These are phyloP conservation scores for Chlorophyllum brunneum DNA, from an alignment of 768 basidiomycete genomes.

Conservation along the genomic window DNA sequence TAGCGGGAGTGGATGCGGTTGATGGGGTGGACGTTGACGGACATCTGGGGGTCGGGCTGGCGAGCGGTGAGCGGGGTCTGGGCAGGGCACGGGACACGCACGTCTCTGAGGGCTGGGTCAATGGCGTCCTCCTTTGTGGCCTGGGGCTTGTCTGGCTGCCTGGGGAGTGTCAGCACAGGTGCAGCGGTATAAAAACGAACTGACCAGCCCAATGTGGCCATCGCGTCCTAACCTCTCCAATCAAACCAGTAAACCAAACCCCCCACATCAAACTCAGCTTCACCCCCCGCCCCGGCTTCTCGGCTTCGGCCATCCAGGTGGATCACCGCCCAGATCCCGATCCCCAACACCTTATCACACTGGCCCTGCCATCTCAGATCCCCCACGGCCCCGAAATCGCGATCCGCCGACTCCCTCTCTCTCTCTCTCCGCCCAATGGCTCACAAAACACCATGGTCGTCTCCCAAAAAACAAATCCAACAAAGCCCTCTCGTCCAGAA, in stretches of 20 bases:
- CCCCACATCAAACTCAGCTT: slow-evolving; percentile 3
- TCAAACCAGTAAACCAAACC: slow-evolving; percentile 14
- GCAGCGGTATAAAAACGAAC: slow-evolving; percentile 24
- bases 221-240: slow-evolving; percentile 13
- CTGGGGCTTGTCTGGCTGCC: slow-evolving; percentile 17
- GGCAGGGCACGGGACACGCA: slow-evolving; percentile 12
- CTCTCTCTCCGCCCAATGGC: not conserved
- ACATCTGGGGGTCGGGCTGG: slow-evolving; percentile 10
- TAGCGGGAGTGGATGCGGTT: slow-evolving; percentile 7
- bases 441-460: too few relatives aligned
- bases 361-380: slow-evolving; percentile 26
- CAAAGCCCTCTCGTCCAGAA: too few relatives aligned
- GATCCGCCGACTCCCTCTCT: slow-evolving; percentile 11
- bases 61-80: not conserved
- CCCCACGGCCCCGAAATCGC: slow-evolving; percentile 13
- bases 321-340: slow-evolving; percentile 17
- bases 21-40: slow-evolving; percentile 11
- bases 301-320: slow-evolving; percentile 13
- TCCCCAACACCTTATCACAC: slow-evolving; percentile 29
- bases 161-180: slow-evolving; percentile 22
- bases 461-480: slow-evolving; percentile 27
- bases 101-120: slow-evolving; percentile 29
- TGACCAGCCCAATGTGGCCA: slow-evolving; percentile 31
- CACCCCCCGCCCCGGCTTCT: not conserved
- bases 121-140: slow-evolving; percentile 21